phyloP scores from a whole-genome alignment of 441 rosid species.

The Populus hybrid region DNA sequence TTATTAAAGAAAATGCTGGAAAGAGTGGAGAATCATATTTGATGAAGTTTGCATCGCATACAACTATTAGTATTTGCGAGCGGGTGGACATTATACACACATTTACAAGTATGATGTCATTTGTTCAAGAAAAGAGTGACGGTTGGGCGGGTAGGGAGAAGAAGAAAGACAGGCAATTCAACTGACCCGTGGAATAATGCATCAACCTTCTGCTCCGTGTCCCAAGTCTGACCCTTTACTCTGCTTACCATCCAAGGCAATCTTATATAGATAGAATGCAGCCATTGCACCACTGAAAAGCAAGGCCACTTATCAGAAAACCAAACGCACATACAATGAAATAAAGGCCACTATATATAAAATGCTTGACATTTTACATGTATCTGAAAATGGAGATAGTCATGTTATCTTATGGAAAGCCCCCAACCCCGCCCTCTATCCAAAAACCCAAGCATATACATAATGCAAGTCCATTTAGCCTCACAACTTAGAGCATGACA shows the following conservation, averaged over 20 bases:
- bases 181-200: constrained; percentile 18
- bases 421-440: no score
- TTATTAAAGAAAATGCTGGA: neutral
- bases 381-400: no score
- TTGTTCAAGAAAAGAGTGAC: neutral
- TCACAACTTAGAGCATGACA: neutral
- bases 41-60: neutral
- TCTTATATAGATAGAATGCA: constrained; percentile 63
- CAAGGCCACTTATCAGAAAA: constrained; percentile 1
- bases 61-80: neutral
- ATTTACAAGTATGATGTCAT: neutral
- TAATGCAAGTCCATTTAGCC: neutral
- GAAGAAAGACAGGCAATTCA: neutral
- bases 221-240: constrained; percentile 31
- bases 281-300: constrained; percentile 65
- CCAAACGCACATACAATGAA: neutral
- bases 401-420: no score
- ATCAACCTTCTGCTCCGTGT: constrained; percentile 40
- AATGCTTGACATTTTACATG: no score
- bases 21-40: neutral
- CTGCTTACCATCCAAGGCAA: constrained; percentile 29
- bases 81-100: no score
- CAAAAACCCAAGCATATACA: neutral
- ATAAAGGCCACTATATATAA: neutral
- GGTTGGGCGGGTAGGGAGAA: neutral